A percentile compares a stretch with the other conserved stretches of the same genome.
These are phyloP conservation scores for Chamaecrista fasciculata DNA, from an alignment of 306 rosid genomes.

Conservation along the genomic window DNA sequence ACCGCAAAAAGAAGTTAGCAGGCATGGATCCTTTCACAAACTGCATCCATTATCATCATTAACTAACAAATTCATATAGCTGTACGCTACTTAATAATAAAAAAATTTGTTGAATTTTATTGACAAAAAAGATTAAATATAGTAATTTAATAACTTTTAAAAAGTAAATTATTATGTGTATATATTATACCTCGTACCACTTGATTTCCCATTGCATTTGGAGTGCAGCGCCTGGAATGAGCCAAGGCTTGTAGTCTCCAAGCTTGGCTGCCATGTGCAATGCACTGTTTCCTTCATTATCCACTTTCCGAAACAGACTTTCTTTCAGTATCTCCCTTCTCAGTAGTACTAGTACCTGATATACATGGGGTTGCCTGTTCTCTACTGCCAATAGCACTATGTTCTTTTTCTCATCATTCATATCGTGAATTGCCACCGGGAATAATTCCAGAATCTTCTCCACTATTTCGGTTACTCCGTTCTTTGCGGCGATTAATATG, in stretches of 20 bases:
- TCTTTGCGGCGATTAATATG: conserved; percentile 56
- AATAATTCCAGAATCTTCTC: conserved; percentile 37
- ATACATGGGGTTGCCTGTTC: conserved; percentile 57
- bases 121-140: too few species aligned
- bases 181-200: conserved; percentile 66
- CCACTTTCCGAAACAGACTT: conserved; percentile 36
- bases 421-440: conserved; percentile 53
- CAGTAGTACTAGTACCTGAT: conserved; percentile 30
- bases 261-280: conserved; percentile 56
- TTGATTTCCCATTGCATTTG: conserved; percentile 70
- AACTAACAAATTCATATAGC: too few species aligned
- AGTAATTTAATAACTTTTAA: too few species aligned
- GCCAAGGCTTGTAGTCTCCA: conserved; percentile 47
- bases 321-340: conserved; percentile 17
- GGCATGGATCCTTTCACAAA: conserved; percentile 37
- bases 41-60: conserved; percentile 16
- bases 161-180: too few species aligned
- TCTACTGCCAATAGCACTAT: conserved; percentile 54
- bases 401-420: conserved; percentile 43
- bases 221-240: conserved; percentile 48
- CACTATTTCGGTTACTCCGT: conserved; percentile 56
- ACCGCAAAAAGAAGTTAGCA: conserved; percentile 11
- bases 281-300: conserved; percentile 53
- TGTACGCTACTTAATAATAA: too few species aligned
- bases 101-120: too few species aligned